Conservation (phyloP, 2,329 filamentous ascomycete species). For the Alternaria tenuissima region DNA sequence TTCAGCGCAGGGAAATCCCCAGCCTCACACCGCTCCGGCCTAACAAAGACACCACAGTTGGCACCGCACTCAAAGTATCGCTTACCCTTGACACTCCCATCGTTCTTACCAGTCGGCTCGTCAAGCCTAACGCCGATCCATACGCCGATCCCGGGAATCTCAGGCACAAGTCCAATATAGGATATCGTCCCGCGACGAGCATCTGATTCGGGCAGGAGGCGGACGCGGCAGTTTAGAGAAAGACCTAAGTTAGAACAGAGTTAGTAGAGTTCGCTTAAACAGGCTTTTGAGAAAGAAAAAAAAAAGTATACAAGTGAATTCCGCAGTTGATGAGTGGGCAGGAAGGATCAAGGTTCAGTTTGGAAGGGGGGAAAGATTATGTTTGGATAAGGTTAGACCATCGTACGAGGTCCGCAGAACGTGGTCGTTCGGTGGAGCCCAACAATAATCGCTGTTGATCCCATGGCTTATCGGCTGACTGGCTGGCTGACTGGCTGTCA, state of each 20-base stretch:
- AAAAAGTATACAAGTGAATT: background rate
- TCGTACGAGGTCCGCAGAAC: background rate
- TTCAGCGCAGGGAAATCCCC: constrained; percentile 70
- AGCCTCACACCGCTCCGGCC: constrained; percentile 78
- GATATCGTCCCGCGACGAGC: constrained; percentile 72
- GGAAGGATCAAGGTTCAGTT: background rate
- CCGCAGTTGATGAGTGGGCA: constrained; percentile 5
- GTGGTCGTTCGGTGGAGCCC: background rate
- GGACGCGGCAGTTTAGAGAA: constrained; percentile 40
- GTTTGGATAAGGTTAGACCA: background rate
- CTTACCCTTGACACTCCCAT: constrained; percentile 72
- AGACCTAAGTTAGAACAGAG: constrained; percentile 29
- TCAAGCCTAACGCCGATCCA: constrained; percentile 80
- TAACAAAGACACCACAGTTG: constrained; percentile 80
- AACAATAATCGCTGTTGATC: no score
- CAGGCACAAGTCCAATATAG: constrained; percentile 77
- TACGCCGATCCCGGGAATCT: constrained; percentile 70
- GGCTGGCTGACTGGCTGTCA: background rate
- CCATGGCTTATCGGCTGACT: background rate
- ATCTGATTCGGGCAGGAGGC: constrained; percentile 68
- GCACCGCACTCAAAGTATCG: constrained; percentile 74
- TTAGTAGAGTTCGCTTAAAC: no score
- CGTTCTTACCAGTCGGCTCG: constrained; percentile 83
- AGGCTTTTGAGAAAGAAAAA: no score
- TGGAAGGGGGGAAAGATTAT: background rate